These are phyloP conservation scores for Extremus antarcticus DNA, from an alignment of 495 filamentous ascomycete genomes.

Conservation along the genomic window DNA sequence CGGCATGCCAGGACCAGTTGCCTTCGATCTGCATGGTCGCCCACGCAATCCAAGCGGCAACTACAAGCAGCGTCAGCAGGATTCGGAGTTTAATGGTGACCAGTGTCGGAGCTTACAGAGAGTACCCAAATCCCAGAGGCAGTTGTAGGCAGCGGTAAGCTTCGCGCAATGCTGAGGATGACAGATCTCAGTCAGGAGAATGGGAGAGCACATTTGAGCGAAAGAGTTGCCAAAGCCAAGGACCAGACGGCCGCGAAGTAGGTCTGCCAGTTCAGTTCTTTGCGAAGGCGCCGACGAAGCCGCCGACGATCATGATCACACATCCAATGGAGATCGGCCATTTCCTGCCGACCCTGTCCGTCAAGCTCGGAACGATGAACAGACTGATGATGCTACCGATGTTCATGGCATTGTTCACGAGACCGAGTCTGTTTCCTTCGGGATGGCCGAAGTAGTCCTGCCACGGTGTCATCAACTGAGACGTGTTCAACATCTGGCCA, in stretches of 20 bases:
- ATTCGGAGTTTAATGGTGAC: not conserved
- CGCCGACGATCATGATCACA: conserved; percentile 12
- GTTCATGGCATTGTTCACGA: conserved; percentile 22
- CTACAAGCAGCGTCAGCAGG: not conserved
- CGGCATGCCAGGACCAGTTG: conserved; percentile 41
- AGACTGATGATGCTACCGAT: conserved; percentile 36
- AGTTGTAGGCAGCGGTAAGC: conserved; percentile 33
- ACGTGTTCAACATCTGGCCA: conserved; percentile 30
- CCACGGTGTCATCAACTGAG: conserved; percentile 19
- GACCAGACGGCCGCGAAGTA: conserved; percentile 50
- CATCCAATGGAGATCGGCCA: conserved; percentile 7
- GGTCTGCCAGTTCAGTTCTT: conserved; percentile 20
- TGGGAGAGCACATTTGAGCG: conserved; percentile 26
- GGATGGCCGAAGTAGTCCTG: conserved; percentile 22
- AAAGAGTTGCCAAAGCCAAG: conserved; percentile 49
- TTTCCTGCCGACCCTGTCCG: conserved; percentile 11
- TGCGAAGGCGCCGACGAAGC: conserved; percentile 29
- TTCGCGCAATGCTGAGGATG: conserved; percentile 33
- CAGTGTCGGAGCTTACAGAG: conserved; percentile 20
- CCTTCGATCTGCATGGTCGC: conserved; percentile 34
- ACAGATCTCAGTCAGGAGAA: conserved; percentile 30
- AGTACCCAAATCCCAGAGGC: conserved; percentile 34
- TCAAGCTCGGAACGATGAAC: conserved; percentile 20
- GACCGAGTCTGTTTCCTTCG: conserved; percentile 19
- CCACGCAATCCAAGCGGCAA: conserved; percentile 32